Evolutionary conservation across 805 yeast species (phyloP), one percentile per base, ranked within the genome.

Genomic region (Kluyveromyces siamensis): DNA sequence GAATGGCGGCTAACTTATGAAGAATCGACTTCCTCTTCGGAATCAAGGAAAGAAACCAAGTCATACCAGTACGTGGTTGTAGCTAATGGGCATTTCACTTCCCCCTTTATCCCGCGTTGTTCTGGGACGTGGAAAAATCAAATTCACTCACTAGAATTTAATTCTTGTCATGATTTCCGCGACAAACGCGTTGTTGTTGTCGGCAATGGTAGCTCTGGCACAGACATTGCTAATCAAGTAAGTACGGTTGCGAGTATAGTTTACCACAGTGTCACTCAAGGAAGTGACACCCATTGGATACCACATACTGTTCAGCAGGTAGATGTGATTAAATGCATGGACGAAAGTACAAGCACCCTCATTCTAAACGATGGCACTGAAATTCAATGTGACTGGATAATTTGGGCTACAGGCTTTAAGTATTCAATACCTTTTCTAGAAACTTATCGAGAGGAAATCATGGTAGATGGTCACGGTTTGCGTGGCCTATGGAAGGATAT

Each of bases 401-500:
- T 77, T 2, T 68, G 73, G 49, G 74, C 80, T 10, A 77, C 83
- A 0, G 83, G 83, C 0, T 77, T 74, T 53, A 74, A 72, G 50
- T 70, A 67, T 50, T 68, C 73, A 53, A 68, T 67, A 52, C 78
- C 79, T 33, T 73, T 75, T 51, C 48, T 68, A 9, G 61, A 63
- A 5, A 55, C 58, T n/a, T 47, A 56, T 37, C 61, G 51, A 43
- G 50, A 55, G 5, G 60, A 63, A 27, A 18, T 55, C 37, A 47
- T 59, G 1, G 27, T 35, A 14, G 50, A 48, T 8, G 48, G 51
- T 5, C 72, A 72, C 44, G n/a, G 25, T n/a, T 59, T 75, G 13
- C 66, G 69, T 40, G 75, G 78, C 18, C 56, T 81, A 10, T 84
- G 80, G 71, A 74, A 76, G 53, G 91, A 83, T 55, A 67, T 80